These are phyloP conservation scores for Sugiyamaella chiloensis DNA, from an alignment of 805 yeast species.

Conservation along the genomic window DNA sequence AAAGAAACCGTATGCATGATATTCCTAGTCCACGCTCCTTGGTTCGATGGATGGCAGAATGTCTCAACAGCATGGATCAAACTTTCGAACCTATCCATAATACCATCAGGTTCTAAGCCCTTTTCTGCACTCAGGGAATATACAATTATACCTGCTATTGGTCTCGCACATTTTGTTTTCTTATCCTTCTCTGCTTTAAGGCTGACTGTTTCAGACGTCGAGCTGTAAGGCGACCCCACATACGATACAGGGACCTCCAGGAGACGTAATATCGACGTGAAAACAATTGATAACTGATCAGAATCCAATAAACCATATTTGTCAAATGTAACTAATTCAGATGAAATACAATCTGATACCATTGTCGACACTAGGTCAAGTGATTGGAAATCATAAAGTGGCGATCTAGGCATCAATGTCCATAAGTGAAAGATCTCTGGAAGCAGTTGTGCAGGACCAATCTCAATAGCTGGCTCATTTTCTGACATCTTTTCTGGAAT, in stretches of 20 bases:
- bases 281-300: constrained; percentile 56
- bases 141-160: constrained; percentile 52
- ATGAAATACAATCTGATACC: constrained; percentile 38
- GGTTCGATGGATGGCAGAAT: constrained; percentile 86
- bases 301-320: constrained; percentile 61
- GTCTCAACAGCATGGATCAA: constrained; percentile 71
- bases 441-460: constrained; percentile 48
- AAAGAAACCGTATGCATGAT: constrained; percentile 64
- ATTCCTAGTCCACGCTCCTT: constrained; percentile 81
- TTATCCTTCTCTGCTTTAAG: constrained; percentile 21
- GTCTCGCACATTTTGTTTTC: constrained; percentile 29
- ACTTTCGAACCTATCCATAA: constrained; percentile 50
- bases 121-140: constrained; percentile 54
- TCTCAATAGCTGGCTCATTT: constrained; percentile 7
- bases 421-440: constrained; percentile 72
- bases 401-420: constrained; percentile 51
- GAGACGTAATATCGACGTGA: constrained; percentile 44
- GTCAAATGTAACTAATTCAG: constrained; percentile 38
- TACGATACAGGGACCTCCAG: constrained; percentile 48
- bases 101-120: constrained; percentile 41
- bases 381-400: constrained; percentile 58
- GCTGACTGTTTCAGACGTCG: constrained; percentile 27
- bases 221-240: constrained; percentile 41
- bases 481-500: constrained; percentile 21
- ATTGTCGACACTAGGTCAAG: constrained; percentile 63